A percentile compares a stretch with the other conserved stretches of the same genome.
These are phyloP conservation scores for Aspergillus brunneoviolaceus DNA, from an alignment of 2,329 filamentous ascomycete species.

Conservation along the genomic window DNA sequence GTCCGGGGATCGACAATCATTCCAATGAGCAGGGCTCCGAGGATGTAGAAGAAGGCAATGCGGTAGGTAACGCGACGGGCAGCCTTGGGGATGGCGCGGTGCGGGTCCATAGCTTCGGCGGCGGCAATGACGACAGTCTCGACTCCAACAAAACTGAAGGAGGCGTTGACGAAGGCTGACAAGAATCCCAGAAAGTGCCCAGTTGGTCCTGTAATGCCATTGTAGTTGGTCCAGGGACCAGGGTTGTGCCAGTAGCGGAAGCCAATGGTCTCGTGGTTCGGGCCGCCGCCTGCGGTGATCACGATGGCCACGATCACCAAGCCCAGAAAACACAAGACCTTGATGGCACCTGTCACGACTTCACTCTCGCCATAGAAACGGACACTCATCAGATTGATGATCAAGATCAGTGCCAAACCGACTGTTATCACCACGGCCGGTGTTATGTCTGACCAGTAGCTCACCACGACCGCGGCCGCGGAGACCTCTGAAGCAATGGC, in stretches of 20 bases:
- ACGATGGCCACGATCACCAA: constrained; percentile 33
- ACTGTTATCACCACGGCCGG: constrained; percentile 69
- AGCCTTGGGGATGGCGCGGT: constrained; percentile 42
- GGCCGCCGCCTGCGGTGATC: constrained; percentile 35
- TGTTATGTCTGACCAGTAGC: constrained; percentile 69
- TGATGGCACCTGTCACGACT: constrained; percentile 32
- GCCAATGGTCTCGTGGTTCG: constrained; percentile 32
- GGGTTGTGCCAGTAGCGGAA: constrained; percentile 39
- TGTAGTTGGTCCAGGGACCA: constrained; percentile 33
- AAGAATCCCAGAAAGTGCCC: constrained; percentile 40
- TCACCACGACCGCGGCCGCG: constrained; percentile 78
- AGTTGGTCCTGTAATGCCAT: constrained; percentile 29
- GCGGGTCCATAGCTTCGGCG: constrained; percentile 42
- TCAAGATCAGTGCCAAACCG: constrained; percentile 30
- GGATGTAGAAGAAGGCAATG: constrained; percentile 41
- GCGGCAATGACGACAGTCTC: constrained; percentile 43
- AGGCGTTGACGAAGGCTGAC: constrained; percentile 42
- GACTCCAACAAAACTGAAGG: constrained; percentile 44
- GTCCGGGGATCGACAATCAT: constrained; percentile 30
- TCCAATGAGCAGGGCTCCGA: constrained; percentile 31
- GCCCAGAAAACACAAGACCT: constrained; percentile 33
- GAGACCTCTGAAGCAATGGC: constrained; percentile 75
- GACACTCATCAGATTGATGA: constrained; percentile 33
- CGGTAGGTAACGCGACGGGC: constrained; percentile 43
- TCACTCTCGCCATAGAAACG: constrained; percentile 36